Conservation (phyloP, 345 rosid genomes). For the Psidium friedrichsthalianum region DNA sequence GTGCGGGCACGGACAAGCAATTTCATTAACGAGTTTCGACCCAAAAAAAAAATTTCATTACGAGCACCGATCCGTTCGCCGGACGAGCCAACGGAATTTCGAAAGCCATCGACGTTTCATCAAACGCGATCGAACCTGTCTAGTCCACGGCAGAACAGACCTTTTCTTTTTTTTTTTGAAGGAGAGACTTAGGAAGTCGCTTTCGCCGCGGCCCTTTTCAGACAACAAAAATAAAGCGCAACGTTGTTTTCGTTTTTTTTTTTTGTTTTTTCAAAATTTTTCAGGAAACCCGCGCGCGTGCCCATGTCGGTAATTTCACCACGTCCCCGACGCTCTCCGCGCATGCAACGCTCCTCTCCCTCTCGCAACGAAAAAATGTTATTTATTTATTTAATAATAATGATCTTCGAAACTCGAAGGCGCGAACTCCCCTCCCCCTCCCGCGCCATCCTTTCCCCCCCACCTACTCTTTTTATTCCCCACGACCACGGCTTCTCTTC, state of each 20-base stretch:
- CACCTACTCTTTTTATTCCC: background rate
- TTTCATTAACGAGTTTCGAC: background rate
- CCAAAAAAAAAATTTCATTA: background rate
- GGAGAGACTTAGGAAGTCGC: background rate
- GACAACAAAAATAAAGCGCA: background rate
- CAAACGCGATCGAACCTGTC: too few species aligned
- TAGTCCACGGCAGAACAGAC: background rate
- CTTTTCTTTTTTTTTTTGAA: too few species aligned
- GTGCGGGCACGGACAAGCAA: background rate
- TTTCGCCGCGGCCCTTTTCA: background rate
- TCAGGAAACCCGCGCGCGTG: background rate
- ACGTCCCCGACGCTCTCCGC: background rate
- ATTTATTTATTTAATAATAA: background rate
- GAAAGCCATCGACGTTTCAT: background rate
- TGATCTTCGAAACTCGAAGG: slow-evolving; percentile 14
- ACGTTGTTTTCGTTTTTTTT: background rate
- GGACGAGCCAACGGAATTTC: background rate
- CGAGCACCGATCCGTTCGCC: background rate
- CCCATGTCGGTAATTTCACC: background rate
- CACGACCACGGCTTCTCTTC: background rate
- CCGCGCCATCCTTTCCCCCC: slow-evolving; percentile 14
- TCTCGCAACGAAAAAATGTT: background rate
- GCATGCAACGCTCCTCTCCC: background rate
- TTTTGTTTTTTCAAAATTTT: background rate
- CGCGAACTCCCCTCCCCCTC: slow-evolving; percentile 48